These are phyloP conservation scores for Talaromyces adpressus DNA, from an alignment of 495 filamentous ascomycete species.

Conservation along the genomic window DNA sequence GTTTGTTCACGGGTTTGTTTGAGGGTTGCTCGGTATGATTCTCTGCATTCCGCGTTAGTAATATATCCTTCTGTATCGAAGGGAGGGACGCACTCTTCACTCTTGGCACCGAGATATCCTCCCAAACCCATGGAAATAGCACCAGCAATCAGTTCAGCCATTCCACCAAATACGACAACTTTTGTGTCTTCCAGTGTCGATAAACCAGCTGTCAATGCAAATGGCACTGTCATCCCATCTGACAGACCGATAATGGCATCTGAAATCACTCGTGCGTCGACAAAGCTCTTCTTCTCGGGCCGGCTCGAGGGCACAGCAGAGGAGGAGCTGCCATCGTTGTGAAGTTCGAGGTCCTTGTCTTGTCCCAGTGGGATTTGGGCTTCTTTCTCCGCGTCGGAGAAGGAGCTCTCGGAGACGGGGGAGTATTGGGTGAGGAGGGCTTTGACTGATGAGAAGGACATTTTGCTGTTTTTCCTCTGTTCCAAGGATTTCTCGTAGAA, in stretches of 20 bases:
- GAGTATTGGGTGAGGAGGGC: constrained; percentile 33
- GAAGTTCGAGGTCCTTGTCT: constrained; percentile 15
- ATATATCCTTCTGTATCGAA: too few relatives aligned
- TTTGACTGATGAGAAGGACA: constrained; percentile 32
- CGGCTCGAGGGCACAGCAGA: constrained; percentile 10
- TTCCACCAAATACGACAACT: constrained; percentile 50
- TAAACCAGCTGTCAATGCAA: constrained; percentile 51
- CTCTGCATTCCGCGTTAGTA: constrained; percentile 18
- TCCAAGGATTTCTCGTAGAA: background rate
- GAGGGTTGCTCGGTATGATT: constrained; percentile 46
- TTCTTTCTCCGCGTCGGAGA: constrained; percentile 32
- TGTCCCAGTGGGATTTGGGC: constrained; percentile 15
- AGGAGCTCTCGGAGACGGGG: constrained; percentile 25
- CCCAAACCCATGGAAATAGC: constrained; percentile 55
- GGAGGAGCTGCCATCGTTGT: background rate
- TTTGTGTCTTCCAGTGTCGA: constrained; percentile 47
- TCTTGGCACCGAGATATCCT: constrained; percentile 60
- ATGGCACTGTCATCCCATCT: constrained; percentile 55
- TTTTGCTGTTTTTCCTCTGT: constrained; percentile 9
- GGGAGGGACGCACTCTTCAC: constrained; percentile 35
- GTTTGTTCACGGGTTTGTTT: constrained; percentile 37
- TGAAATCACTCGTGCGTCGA: constrained; percentile 47
- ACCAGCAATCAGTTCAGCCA: constrained; percentile 52
- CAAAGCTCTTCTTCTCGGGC: constrained; percentile 17
- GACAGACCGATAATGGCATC: constrained; percentile 56